Evolutionary conservation across 352 stramenopile species (phyloP).

Genomic region (Pythium inflatum): DNA sequence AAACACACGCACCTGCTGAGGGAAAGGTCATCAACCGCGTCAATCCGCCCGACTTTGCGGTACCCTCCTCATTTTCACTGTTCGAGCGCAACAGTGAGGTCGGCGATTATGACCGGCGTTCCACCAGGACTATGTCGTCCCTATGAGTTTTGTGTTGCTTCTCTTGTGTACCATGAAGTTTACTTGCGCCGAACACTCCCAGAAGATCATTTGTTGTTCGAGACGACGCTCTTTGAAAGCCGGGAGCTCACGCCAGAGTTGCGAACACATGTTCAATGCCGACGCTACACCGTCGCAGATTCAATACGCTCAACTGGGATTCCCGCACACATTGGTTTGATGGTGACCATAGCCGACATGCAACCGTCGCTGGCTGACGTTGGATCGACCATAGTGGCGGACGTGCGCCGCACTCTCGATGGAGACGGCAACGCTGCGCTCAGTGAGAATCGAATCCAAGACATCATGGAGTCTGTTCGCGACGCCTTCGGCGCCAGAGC

Average conservation of each 20-base stretch:
- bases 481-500: neutral
- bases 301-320: conserved; percentile 17
- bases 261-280: neutral
- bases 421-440: neutral
- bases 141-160: conserved; percentile 10
- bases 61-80: conserved; percentile 21
- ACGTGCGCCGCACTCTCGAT: too few species aligned
- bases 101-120: conserved; percentile 1
- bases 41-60: conserved; percentile 21
- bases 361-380: neutral
- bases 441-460: neutral
- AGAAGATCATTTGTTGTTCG: neutral
- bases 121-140: conserved; percentile 1
- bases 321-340: conserved; percentile 14
- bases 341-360: conserved; percentile 2
- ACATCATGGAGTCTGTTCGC: neutral
- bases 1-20: too few species aligned
- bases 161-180: neutral
- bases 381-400: neutral
- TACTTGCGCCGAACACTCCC: neutral
- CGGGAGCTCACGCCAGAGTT: neutral
- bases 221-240: neutral
- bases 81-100: neutral
- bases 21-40: too few species aligned
- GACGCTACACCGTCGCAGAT: neutral